A percentile compares a stretch with the other conserved stretches of the same genome.
Conservation (phyloP, 495 filamentous ascomycete species). For the Podospora fimiseda region DNA sequence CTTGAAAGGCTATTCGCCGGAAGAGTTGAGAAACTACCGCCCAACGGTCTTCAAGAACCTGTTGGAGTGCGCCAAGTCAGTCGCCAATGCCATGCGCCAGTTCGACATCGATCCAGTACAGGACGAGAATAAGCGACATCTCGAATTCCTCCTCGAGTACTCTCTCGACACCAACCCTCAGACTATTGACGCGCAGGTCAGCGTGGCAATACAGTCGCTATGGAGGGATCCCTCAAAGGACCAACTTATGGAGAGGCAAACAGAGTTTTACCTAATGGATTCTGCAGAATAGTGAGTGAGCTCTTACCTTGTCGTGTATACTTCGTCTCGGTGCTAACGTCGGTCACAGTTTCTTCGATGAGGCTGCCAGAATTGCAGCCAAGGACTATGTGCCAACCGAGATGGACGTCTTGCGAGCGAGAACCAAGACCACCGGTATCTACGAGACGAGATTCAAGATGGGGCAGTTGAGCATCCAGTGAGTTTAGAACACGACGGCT, state of each 20-base stretch:
- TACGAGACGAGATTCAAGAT: conserved; percentile 98
- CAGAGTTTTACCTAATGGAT: conserved; percentile 99
- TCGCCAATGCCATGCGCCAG: conserved; percentile 82
- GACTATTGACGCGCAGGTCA: conserved; percentile 70
- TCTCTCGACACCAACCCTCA: conserved; percentile 84
- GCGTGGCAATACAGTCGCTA: conserved; percentile 72
- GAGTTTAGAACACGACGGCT: too few relatives aligned
- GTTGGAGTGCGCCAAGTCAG: conserved; percentile 87
- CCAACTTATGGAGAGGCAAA: conserved; percentile 82
- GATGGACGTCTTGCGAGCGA: conserved; percentile 84
- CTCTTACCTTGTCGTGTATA: too few relatives aligned
- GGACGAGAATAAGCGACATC: conserved; percentile 63
- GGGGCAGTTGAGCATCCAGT: conserved; percentile 99
- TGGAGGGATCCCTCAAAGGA: conserved; percentile 88
- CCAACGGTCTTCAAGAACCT: conserved; percentile 97
- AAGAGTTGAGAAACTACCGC: conserved; percentile 87
- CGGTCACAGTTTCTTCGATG: conserved; percentile 78
- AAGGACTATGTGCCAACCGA: conserved; percentile 84
- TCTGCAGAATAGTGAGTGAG: conserved; percentile 96
- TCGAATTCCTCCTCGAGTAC: conserved; percentile 78
- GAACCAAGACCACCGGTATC: conserved; percentile 99
- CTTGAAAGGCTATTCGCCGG: conserved; percentile 88
- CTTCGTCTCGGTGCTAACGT: conserved; percentile 8
- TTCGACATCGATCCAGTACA: conserved; percentile 72
- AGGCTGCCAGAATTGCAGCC: conserved; percentile 78